Evolutionary conservation across 176 grass and related monocot species (phyloP).

Genomic region (Sorghum bicolor): Sorghum_bicolor_NCBIv3 NC_012875.2:50499001-50499500

Average conservation of each 20-base stretch:
- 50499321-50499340: neutral
- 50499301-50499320: neutral
- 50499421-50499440: neutral
- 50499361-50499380: neutral
- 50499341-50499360: neutral
- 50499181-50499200: neutral
- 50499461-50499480: neutral
- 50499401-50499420: neutral
- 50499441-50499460: slow-evolving; percentile 3
- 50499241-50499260: neutral
- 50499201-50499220: neutral
- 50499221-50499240: neutral
- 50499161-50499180: neutral
- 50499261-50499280: neutral
- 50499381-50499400: slow-evolving; percentile 8
- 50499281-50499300: neutral
- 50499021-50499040: no score
- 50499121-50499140: neutral
- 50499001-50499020: no score
- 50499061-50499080: neutral
- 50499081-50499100: neutral
- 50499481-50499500: neutral
- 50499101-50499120: neutral
- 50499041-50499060: neutral
- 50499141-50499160: neutral